Conservation (phyloP, 1,284 basidiomycete genomes). For the Irpex sp. region DNA sequence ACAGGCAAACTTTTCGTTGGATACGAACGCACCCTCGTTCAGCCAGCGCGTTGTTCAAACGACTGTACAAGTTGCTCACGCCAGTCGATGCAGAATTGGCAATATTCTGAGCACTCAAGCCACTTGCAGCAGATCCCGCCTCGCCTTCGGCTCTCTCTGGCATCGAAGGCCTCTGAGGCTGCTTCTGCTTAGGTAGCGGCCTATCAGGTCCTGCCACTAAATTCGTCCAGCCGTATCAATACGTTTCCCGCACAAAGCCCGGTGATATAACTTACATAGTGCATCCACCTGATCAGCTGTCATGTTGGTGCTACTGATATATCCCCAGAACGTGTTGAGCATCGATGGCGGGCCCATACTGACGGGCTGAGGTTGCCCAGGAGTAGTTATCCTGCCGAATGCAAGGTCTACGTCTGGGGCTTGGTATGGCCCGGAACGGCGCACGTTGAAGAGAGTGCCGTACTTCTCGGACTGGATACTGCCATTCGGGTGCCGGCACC, state of each 20-base stretch:
- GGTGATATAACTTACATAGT: constrained; percentile 37
- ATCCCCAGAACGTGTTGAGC: constrained; percentile 43
- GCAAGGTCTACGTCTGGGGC: constrained; percentile 47
- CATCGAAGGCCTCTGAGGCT: constrained; percentile 7
- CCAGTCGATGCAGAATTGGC: constrained; percentile 26
- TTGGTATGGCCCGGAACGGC: constrained; percentile 38
- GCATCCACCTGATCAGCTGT: constrained; percentile 55
- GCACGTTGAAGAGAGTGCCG: constrained; percentile 53
- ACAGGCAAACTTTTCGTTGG: no score
- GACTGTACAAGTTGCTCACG: constrained; percentile 38
- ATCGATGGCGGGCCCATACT: constrained; percentile 50
- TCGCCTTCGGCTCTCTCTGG: constrained; percentile 21
- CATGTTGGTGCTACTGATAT: constrained; percentile 26
- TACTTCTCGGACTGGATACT: constrained; percentile 39
- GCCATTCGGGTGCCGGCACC: constrained; percentile 30
- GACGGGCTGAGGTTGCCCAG: constrained; percentile 55
- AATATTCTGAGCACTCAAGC: constrained; percentile 13
- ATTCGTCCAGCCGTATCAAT: background rate
- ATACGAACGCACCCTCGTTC: constrained; percentile 51
- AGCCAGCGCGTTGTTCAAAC: constrained; percentile 49
- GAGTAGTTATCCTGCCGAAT: constrained; percentile 34
- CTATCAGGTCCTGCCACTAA: constrained; percentile 62
- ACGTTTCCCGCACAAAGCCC: background rate
- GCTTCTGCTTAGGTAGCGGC: constrained; percentile 30
- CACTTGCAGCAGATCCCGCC: constrained; percentile 1